phyloP scores from a whole-genome alignment of 1,284 basidiomycete species.

The Limonomyces culmigenus region DNA sequence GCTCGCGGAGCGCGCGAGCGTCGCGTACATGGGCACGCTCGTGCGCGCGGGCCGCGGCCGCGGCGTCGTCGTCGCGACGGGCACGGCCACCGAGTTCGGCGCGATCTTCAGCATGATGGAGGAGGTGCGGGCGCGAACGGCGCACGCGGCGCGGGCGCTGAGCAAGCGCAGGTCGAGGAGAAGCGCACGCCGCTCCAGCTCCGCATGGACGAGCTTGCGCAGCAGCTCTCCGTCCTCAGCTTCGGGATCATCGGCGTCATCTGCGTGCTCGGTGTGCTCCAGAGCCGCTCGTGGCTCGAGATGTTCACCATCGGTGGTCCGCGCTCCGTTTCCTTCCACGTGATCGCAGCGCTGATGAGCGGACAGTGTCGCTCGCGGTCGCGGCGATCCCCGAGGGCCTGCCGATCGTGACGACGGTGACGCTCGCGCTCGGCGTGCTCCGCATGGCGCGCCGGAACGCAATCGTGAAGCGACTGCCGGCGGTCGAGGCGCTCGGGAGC shows the following conservation, averaged over 20 bases:
- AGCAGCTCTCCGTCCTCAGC: slow-evolving; percentile 78
- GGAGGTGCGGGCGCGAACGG: slow-evolving; percentile 38
- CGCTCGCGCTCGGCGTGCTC: slow-evolving; percentile 85
- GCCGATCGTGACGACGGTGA: slow-evolving; percentile 95
- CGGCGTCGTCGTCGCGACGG: slow-evolving; percentile 86
- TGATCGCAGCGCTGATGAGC: slow-evolving; percentile 6
- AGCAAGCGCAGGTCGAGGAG: slow-evolving; percentile 60
- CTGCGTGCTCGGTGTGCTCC: slow-evolving; percentile 78
- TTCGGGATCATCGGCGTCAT: slow-evolving; percentile 91
- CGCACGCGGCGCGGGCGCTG: background rate
- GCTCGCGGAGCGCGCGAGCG: slow-evolving; percentile 76
- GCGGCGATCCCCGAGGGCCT: slow-evolving; percentile 95
- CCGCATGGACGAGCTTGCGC: slow-evolving; percentile 93
- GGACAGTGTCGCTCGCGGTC: slow-evolving; percentile 82
- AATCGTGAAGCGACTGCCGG: slow-evolving; percentile 93
- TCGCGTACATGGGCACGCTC: slow-evolving; percentile 94
- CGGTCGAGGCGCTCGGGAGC: slow-evolving; percentile 86
- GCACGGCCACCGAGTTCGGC: slow-evolving; percentile 84
- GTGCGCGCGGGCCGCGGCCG: slow-evolving; percentile 75
- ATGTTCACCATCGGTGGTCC: slow-evolving; percentile 98
- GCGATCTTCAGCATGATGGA: slow-evolving; percentile 98
- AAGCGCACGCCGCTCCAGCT: slow-evolving; percentile 86
- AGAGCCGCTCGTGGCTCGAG: slow-evolving; percentile 83
- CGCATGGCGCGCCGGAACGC: slow-evolving; percentile 91
- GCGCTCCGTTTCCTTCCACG: slow-evolving; percentile 5